Percentiles rank a stretch among this genome's conserved stretches.
These are phyloP conservation scores for Circinella umbellata DNA, from an alignment of 371 early-diverging fungal genomes.

Conservation along the genomic window DNA sequence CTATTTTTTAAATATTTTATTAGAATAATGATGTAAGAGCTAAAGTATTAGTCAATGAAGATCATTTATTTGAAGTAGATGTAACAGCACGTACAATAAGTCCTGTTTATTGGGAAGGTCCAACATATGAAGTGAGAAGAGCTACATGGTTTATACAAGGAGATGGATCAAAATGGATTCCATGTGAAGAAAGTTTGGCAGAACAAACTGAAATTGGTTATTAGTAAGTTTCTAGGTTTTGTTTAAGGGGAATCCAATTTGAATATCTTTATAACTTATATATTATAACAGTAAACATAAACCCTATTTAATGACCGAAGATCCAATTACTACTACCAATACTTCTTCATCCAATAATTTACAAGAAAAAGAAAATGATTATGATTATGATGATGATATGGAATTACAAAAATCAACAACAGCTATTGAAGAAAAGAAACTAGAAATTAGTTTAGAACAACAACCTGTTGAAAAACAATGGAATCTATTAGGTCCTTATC, in stretches of 20 bases:
- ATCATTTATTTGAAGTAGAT: constrained; percentile 81
- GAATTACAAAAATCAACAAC: constrained; percentile 11
- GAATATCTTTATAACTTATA: background rate
- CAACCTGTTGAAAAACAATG: constrained; percentile 63
- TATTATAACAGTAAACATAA: constrained; percentile 29
- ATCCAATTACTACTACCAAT: constrained; percentile 7
- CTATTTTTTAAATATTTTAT: background rate
- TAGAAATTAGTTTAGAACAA: constrained; percentile 33
- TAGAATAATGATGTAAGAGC: constrained; percentile 33
- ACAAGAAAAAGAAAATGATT: constrained; percentile 15
- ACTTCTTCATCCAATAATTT: constrained; percentile 1
- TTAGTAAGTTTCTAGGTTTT: constrained; percentile 47
- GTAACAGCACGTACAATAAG: constrained; percentile 69
- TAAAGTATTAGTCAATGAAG: constrained; percentile 68
- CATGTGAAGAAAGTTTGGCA: constrained; percentile 83
- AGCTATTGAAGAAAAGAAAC: constrained; percentile 39
- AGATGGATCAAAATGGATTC: constrained; percentile 68
- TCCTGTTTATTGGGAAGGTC: constrained; percentile 87
- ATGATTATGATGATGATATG: constrained; percentile 10
- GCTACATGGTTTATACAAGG: constrained; percentile 83
- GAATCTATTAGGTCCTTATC: constrained; percentile 73
- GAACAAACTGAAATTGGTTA: constrained; percentile 86
- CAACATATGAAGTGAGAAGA: constrained; percentile 78
- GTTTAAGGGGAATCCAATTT: too few relatives aligned
- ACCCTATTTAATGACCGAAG: constrained; percentile 25